Conservation (phyloP, 148 eudicot species). For the Fallopia convolvulus region DNA sequence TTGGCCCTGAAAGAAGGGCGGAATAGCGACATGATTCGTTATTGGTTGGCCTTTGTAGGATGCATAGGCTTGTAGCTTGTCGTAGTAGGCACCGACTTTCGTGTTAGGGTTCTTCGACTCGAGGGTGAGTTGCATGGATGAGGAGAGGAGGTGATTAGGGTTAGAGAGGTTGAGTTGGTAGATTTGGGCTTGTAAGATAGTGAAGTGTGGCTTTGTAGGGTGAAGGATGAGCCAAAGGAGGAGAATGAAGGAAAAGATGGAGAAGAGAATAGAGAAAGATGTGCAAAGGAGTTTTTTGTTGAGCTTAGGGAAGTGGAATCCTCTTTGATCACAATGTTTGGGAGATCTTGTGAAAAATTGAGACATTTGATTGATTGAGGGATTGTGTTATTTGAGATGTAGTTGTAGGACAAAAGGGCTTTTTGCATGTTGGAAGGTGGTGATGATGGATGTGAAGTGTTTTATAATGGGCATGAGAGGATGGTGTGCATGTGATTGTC, state of each 20-base stretch:
- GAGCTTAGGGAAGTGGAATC: conserved; percentile 34
- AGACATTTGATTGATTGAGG: conserved; percentile 56
- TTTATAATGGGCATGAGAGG: background rate
- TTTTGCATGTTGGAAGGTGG: background rate
- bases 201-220: conserved; percentile 74
- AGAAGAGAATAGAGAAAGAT: conserved; percentile 41
- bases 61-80: conserved; percentile 45
- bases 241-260: conserved; percentile 52
- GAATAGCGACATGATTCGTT: conserved; percentile 37
- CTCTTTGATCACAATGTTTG: conserved; percentile 75
- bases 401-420: background rate
- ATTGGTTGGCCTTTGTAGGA: conserved; percentile 77
- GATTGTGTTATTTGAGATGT: background rate
- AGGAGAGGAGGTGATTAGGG: conserved; percentile 49
- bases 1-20: conserved; percentile 70
- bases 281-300: conserved; percentile 56
- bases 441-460: background rate
- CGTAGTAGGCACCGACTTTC: conserved; percentile 72
- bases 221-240: conserved; percentile 68
- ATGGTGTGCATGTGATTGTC: background rate
- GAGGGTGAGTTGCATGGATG: conserved; percentile 64
- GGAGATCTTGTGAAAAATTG: conserved; percentile 52
- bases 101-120: conserved; percentile 62
- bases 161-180: conserved; percentile 65
- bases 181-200: conserved; percentile 48